A percentile compares a stretch with the other conserved stretches of the same genome.
Evolutionary conservation across 2,329 filamentous ascomycete species (phyloP).

Genomic region (Fusarium nurragi): DNA sequence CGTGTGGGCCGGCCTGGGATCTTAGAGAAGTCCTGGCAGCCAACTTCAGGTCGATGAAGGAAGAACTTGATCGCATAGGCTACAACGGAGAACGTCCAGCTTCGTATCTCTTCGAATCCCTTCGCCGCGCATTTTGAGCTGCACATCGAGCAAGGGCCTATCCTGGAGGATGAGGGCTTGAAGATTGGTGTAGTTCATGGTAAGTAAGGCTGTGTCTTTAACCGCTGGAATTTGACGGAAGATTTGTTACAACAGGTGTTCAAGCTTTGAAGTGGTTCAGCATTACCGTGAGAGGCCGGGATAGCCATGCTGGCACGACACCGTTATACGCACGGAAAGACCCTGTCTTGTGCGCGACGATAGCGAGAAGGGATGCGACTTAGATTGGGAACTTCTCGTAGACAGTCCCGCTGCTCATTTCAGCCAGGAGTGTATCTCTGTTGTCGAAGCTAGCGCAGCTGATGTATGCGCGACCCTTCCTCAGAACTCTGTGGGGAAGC

Average conservation of each 20-base stretch:
- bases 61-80: slow-evolving; percentile 4
- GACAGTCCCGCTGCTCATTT: slow-evolving; percentile 7
- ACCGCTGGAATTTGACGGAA: rapidly evolving
- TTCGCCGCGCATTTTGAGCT: slow-evolving; percentile 51
- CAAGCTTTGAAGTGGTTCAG: slow-evolving; percentile 18
- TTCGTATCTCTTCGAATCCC: background rate
- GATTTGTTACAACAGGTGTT: background rate
- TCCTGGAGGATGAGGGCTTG: background rate
- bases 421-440: background rate
- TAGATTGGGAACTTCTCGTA: background rate
- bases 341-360: background rate
- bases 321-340: slow-evolving; percentile 15
- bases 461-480: background rate
- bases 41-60: slow-evolving; percentile 6
- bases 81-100: background rate
- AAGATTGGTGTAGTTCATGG: slow-evolving; percentile 1
- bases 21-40: background rate
- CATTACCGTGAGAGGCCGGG: background rate
- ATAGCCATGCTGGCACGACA: slow-evolving; percentile 14
- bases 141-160: slow-evolving; percentile 63
- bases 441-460: slow-evolving; percentile 1
- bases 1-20: slow-evolving; percentile 9
- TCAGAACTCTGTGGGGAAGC: background rate
- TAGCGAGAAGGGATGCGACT: slow-evolving; percentile 5
- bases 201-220: rapidly evolving